Evolutionary conservation across 306 rosid species (phyloP).

Genomic region (Echinosophora koreensis): DNA sequence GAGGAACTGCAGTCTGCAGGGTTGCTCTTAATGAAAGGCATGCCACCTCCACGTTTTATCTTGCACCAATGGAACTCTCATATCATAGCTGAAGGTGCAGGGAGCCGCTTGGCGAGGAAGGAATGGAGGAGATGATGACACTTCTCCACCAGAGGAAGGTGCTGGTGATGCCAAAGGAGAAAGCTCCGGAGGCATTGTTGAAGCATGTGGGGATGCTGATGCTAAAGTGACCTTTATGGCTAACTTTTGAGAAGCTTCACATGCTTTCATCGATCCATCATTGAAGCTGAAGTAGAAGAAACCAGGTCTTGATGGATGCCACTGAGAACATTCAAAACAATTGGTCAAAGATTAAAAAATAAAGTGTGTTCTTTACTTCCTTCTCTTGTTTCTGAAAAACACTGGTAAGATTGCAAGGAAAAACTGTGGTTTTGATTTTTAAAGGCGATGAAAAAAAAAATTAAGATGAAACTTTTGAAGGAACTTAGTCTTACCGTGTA

Average conservation of each 20-base stretch:
- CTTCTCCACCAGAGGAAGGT: constrained; percentile 65
- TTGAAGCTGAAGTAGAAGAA: constrained; percentile 86
- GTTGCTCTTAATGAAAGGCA: constrained; percentile 91
- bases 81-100: constrained; percentile 47
- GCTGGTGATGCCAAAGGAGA: constrained; percentile 66
- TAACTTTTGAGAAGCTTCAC: constrained; percentile 71
- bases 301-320: constrained; percentile 93
- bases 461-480: constrained; percentile 26
- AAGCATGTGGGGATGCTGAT: constrained; percentile 20
- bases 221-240: constrained; percentile 66
- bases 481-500: constrained; percentile 70
- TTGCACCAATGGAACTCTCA: constrained; percentile 68
- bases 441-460: not conserved
- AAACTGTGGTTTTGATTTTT: not conserved
- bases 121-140: constrained; percentile 67
- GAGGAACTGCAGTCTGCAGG: constrained; percentile 98
- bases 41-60: constrained; percentile 58
- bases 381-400: no score
- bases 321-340: constrained; percentile 52
- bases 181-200: constrained; percentile 52
- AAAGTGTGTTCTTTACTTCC: no score
- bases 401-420: no score
- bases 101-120: constrained; percentile 64
- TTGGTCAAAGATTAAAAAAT: constrained; percentile 8
- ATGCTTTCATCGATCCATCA: constrained; percentile 63